Base-by-base conservation (phyloP, 2,329 filamentous ascomycete species). In the Dothistroma pini region DNA sequence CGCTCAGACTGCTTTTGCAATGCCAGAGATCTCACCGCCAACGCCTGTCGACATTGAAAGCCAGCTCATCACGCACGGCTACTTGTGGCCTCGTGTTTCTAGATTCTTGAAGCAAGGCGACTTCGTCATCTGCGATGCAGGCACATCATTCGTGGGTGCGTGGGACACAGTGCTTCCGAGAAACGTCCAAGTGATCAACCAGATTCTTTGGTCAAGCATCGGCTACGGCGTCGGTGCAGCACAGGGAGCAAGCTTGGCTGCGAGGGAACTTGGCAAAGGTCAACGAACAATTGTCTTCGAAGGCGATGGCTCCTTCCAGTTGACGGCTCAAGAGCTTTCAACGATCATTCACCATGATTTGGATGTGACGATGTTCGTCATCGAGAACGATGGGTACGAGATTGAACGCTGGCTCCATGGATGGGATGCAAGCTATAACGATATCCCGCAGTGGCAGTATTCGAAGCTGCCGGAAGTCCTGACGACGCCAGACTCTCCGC, bases 71-170 rank as follows among this genome's bases (percentile, higher is more conserved):
- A 87, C 83, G 10, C 89, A 92, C 73, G 82, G 83, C 16, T 91
- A 84, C 81, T 83, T 96, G 74, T 96, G 91, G 90, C 89, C 89
- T 0, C 84, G 83, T 44, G 79, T 95, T 41, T 63, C 70, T 29
- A 35, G 21, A 41, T 61, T 89, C 80, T 77, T 96, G 14, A 80
- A 83, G 58, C 80, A 86, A 58, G 81, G 86, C 51, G 92, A 96
- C 70, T 85, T 96, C 60, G 80, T 96, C 57, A 84, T 96, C 55
- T 93, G 91, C 0, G 92, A 96, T 75, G 96, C 91, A 1, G 92
- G 91, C 48, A 96, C 92, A 0, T 81, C 91, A 61, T 93, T 92
- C 77, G 93, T 96, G 74, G 91, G 92, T 59, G 90, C 96, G 69
- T 91, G 89, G 85, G 90, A 93, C 61, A 92, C 90, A 4, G 84